A percentile compares a stretch with the other conserved stretches of the same genome.
Conservation (phyloP, 371 early-diverging fungal genomes). For the Mucor ambiguus region DNA sequence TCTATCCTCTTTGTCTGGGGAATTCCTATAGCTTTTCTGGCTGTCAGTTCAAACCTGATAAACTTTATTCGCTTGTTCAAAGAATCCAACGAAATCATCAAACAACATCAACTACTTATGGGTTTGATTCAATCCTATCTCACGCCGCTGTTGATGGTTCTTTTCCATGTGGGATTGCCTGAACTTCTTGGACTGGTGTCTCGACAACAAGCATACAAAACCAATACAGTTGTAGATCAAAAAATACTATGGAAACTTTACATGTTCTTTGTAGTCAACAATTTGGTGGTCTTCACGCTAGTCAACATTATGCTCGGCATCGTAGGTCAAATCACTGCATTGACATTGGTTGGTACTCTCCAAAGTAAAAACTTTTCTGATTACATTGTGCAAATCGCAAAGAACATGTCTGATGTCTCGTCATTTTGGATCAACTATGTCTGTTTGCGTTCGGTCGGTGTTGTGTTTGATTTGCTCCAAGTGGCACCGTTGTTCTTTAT, state of each 20-base stretch:
- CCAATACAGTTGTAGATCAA: constrained; percentile 66
- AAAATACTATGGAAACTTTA: constrained; percentile 69
- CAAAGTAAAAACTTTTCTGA: constrained; percentile 10
- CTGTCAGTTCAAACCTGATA: constrained; percentile 58
- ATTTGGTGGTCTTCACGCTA: constrained; percentile 63
- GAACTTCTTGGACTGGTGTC: constrained; percentile 62
- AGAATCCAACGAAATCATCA: constrained; percentile 43
- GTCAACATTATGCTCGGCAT: constrained; percentile 54
- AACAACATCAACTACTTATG: constrained; percentile 41
- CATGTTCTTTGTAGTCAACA: constrained; percentile 69
- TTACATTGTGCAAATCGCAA: constrained; percentile 38
- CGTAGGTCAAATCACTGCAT: constrained; percentile 42
- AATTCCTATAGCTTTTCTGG: constrained; percentile 62
- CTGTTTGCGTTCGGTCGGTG: constrained; percentile 56
- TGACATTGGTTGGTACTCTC: constrained; percentile 23
- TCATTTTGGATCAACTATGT: constrained; percentile 76
- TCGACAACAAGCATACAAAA: constrained; percentile 70
- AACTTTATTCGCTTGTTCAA: constrained; percentile 58
- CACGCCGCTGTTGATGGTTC: constrained; percentile 66
- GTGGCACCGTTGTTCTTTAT: constrained; percentile 37
- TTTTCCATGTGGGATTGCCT: constrained; percentile 66
- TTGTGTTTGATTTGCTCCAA: constrained; percentile 61
- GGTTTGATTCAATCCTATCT: constrained; percentile 67
- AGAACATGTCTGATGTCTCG: constrained; percentile 46
- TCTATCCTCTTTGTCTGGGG: constrained; percentile 63